Base-by-base conservation (phyloP, 2,329 filamentous ascomycete species). In the Leptosphaerulina australis region DNA sequence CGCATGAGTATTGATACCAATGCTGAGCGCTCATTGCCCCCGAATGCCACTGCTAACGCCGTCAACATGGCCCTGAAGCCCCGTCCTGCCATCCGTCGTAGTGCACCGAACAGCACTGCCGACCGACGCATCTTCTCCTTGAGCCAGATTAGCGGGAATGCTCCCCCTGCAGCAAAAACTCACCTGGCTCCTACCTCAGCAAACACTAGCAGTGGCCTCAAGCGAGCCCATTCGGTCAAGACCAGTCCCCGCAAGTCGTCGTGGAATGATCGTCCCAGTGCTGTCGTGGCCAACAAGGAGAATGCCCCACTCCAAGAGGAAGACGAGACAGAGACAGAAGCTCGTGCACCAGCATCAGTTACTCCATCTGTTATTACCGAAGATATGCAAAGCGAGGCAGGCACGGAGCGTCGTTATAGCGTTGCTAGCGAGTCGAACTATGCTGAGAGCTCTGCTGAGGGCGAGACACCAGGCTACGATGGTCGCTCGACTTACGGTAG, bases 61-160 rank as follows among this genome's bases (percentile, higher is more conserved):
- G 55, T 75, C 20, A 69, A 67, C 25, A 62, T 79, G 77, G 83
- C 64, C 66, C 81, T 74, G 81, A 85, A 68, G 56, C 69, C 75
- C 43, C 71, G 78, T 14, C 72, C 75, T 28, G 68, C 70, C 21
- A 64, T 75, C 9, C 70, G 70, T 37, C 72, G 75, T 38, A 76
- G 73, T 50, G 62, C 66, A 14, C 64, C 70, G 20, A 63, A 53
- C 24, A 71, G 71, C 45, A 67, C 74, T 28, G 72, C 74, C 12
- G 76, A 76, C 54, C 83, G 93, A 30, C 86, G 94, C 38, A 97
- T 97, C 64, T 83, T 95, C 51, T 96, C 91, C 40, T 83, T 97
- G 26, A 95, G 88, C 69, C 90, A 97, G 74, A 95, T 97, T 62
- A 90, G 85, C 44, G 86, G 87, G 69, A 93, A 94, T 66, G 79